These are phyloP conservation scores for Coemansia sp. DNA, from an alignment of 192 early-diverging fungal genomes.

Conservation along the genomic window DNA sequence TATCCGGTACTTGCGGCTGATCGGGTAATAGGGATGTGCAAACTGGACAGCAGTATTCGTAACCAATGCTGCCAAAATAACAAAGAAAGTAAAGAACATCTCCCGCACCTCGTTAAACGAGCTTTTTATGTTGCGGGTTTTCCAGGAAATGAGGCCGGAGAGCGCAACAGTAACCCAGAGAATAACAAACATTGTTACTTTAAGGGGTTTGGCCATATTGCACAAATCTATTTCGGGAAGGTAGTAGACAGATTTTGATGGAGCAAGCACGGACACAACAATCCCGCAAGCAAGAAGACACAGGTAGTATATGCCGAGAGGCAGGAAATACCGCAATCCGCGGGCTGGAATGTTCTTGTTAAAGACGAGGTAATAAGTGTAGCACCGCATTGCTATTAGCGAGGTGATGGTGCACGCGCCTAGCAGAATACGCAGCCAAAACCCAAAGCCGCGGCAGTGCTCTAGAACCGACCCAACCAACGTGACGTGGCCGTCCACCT, in stretches of 20 bases:
- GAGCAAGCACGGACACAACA: conserved; percentile 11
- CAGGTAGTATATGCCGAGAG: conserved; percentile 12
- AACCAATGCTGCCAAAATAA: conserved; percentile 18
- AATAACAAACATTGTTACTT: conserved; percentile 24
- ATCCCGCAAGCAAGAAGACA: conserved; percentile 18
- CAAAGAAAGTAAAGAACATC: conserved; percentile 22
- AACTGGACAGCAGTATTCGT: conserved; percentile 22
- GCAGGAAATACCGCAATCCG: conserved; percentile 26
- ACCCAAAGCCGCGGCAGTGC: conserved; percentile 33
- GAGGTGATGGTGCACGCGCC: conserved; percentile 25
- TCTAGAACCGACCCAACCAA: conserved; percentile 11
- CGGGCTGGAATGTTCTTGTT: conserved; percentile 6
- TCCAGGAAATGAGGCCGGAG: conserved; percentile 21
- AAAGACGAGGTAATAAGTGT: conserved; percentile 31
- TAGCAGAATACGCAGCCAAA: conserved; percentile 38
- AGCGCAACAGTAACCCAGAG: conserved; percentile 17
- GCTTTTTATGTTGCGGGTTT: conserved; percentile 40
- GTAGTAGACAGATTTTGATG: conserved; percentile 13
- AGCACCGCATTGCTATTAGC: conserved; percentile 24
- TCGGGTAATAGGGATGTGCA: conserved; percentile 17
- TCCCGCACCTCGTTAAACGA: conserved; percentile 43
- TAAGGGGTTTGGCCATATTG: conserved; percentile 18
- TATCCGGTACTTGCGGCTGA: conserved; percentile 20
- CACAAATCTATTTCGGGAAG: conserved; percentile 17
- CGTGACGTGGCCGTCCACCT: conserved; percentile 33